Percentiles rank a stretch among this genome's conserved stretches.
These are phyloP conservation scores for Cryoendolithus antarcticus DNA, from an alignment of 2,329 filamentous ascomycete species.

Conservation along the genomic window DNA sequence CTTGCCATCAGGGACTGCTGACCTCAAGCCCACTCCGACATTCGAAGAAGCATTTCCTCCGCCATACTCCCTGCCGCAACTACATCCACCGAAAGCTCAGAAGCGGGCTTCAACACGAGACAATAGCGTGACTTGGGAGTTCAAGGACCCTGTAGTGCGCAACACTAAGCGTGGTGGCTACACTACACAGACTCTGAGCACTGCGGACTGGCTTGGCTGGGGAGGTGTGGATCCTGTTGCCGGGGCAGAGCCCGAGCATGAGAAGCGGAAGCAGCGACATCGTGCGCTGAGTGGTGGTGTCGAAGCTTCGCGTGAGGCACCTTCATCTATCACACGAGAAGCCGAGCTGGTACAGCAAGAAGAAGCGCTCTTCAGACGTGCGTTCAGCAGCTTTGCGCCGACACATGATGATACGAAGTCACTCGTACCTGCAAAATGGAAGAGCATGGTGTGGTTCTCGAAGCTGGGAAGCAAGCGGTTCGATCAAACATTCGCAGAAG, in stretches of 20 bases:
- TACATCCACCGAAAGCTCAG: constrained; percentile 56
- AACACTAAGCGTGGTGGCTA: constrained; percentile 41
- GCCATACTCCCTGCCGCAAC: constrained; percentile 49
- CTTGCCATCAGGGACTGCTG: constrained; percentile 38
- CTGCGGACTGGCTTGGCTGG: constrained; percentile 54
- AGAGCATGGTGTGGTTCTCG: constrained; percentile 66
- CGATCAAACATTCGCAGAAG: constrained; percentile 49
- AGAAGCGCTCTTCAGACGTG: constrained; percentile 62
- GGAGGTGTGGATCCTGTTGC: constrained; percentile 31
- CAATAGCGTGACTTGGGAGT: constrained; percentile 36
- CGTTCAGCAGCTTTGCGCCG: constrained; percentile 70
- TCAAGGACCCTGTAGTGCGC: constrained; percentile 18
- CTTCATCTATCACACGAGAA: constrained; percentile 17
- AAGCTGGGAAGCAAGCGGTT: constrained; percentile 54
- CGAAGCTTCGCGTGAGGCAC: constrained; percentile 34
- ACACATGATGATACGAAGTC: constrained; percentile 61
- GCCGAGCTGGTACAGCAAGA: constrained; percentile 44
- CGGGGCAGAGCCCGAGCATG: constrained; percentile 45
- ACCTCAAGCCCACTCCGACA: constrained; percentile 42
- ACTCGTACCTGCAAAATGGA: constrained; percentile 53
- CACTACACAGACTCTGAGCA: constrained; percentile 51
- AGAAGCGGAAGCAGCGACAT: constrained; percentile 57
- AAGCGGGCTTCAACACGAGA: constrained; percentile 55
- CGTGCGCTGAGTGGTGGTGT: constrained; percentile 55
- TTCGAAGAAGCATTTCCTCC: constrained; percentile 65